Evolutionary conservation across 129 eudicot species (phyloP).

Genomic region (Gnaphalium uliginosum): DNA sequence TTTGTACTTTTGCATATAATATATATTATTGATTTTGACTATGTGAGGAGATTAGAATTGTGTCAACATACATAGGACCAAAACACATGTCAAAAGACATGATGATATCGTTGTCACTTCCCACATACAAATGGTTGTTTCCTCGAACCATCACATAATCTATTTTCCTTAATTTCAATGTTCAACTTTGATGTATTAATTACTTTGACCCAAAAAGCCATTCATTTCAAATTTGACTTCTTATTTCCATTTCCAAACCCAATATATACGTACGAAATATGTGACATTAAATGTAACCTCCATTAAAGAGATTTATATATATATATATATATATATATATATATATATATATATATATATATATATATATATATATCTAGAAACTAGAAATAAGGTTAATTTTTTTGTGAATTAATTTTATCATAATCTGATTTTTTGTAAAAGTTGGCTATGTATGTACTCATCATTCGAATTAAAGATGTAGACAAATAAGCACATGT

Average conservation of each 20-base stretch:
- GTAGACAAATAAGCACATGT: not conserved
- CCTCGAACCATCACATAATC: constrained; percentile 27
- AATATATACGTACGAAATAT: too few relatives aligned
- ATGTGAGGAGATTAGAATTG: not conserved
- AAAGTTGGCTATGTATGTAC: not conserved
- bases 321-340: too few relatives aligned
- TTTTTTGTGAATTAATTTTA: too few relatives aligned
- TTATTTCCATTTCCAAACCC: not conserved
- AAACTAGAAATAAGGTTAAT: not conserved
- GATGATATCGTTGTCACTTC: constrained; percentile 21
- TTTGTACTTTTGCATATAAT: not conserved
- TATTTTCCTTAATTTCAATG: not conserved
- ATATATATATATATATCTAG: too few relatives aligned
- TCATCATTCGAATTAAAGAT: not conserved
- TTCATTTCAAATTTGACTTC: constrained; percentile 15
- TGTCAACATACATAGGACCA: constrained; percentile 27
- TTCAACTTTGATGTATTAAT: constrained; percentile 30
- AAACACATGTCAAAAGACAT: constrained; percentile 36
- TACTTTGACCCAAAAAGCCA: constrained; percentile 34
- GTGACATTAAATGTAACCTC: too few relatives aligned
- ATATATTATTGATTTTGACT: constrained; percentile 9
- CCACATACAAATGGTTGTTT: constrained; percentile 23
- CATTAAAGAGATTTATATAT: too few relatives aligned
- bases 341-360: too few relatives aligned
- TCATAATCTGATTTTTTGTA: too few relatives aligned